A percentile compares a stretch with the other conserved stretches of the same genome.
Conservation (phyloP, 2,329 filamentous ascomycete genomes). For the Stachybotrys chlorohalonatus region DNA sequence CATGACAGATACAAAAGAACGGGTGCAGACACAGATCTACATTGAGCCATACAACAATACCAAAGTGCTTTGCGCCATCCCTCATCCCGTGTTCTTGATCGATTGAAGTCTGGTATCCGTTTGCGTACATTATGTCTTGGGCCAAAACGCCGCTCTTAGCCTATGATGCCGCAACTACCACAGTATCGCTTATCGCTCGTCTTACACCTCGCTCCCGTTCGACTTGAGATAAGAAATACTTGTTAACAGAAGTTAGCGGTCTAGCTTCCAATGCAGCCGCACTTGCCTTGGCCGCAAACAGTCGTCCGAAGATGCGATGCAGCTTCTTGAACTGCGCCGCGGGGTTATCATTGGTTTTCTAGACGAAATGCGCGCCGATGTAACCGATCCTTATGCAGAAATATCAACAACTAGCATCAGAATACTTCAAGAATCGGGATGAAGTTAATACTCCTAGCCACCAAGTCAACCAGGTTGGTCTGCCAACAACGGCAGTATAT, state of each 20-base stretch:
- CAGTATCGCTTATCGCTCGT: neutral
- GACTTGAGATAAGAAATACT: conserved; percentile 1
- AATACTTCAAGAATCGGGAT: neutral
- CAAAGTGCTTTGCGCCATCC: neutral
- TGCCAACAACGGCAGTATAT: no score
- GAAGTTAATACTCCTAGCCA: neutral
- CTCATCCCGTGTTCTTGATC: no score
- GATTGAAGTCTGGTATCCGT: no score
- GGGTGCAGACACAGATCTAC: neutral
- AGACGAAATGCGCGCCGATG: conserved; percentile 1
- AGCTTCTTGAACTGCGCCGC: conserved; percentile 3
- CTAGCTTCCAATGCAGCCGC: conserved; percentile 1
- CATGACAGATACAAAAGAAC: neutral
- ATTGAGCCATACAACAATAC: neutral
- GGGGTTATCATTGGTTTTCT: conserved; percentile 2
- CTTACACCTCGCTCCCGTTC: neutral
- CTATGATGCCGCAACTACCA: neutral
- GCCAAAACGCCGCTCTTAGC: no score
- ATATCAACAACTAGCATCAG: neutral
- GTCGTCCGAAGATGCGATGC: neutral
- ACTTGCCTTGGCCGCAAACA: neutral
- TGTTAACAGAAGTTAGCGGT: neutral
- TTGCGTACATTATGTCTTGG: no score
- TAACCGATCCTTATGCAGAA: neutral
- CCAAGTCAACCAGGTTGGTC: no score